These are phyloP conservation scores for Hypoxylon sp. DNA, from an alignment of 2,329 filamentous ascomycete species.

Conservation along the genomic window DNA sequence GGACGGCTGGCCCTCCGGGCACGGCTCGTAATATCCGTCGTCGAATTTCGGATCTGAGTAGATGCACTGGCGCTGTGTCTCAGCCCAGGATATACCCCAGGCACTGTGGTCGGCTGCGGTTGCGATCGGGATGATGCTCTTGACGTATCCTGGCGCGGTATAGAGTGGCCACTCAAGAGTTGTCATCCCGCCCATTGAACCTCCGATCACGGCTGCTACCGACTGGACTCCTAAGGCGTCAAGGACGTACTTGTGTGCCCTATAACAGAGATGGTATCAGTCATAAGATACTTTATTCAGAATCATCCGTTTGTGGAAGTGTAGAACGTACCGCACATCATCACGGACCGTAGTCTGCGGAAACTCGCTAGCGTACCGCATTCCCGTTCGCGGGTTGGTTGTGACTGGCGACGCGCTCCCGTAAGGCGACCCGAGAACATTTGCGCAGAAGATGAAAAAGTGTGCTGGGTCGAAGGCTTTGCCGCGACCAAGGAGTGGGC, in stretches of 20 bases:
- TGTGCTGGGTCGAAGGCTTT: constrained; percentile 66
- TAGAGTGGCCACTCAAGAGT: constrained; percentile 70
- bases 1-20: constrained; percentile 52
- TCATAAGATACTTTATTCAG: neutral
- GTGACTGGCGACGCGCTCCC: constrained; percentile 65
- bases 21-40: constrained; percentile 53
- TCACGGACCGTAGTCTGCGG: constrained; percentile 76
- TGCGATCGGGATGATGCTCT: constrained; percentile 66
- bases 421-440: constrained; percentile 68
- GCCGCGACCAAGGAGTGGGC: constrained; percentile 65
- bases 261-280: constrained; percentile 24
- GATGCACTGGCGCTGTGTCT: constrained; percentile 67
- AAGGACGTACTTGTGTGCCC: constrained; percentile 66
- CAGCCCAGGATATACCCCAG: constrained; percentile 71
- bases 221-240: constrained; percentile 66
- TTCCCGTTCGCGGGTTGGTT: constrained; percentile 41
- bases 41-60: constrained; percentile 52
- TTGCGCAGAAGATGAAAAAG: constrained; percentile 67
- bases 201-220: constrained; percentile 67
- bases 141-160: constrained; percentile 63
- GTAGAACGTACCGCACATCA: constrained; percentile 63
- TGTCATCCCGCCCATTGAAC: constrained; percentile 71
- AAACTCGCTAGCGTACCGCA: constrained; percentile 62
- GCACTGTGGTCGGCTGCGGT: constrained; percentile 68
- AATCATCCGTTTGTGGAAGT: neutral